phyloP scores from a whole-genome alignment of 2,329 filamentous ascomycete species.

The Fusarium zealandicum region DNA sequence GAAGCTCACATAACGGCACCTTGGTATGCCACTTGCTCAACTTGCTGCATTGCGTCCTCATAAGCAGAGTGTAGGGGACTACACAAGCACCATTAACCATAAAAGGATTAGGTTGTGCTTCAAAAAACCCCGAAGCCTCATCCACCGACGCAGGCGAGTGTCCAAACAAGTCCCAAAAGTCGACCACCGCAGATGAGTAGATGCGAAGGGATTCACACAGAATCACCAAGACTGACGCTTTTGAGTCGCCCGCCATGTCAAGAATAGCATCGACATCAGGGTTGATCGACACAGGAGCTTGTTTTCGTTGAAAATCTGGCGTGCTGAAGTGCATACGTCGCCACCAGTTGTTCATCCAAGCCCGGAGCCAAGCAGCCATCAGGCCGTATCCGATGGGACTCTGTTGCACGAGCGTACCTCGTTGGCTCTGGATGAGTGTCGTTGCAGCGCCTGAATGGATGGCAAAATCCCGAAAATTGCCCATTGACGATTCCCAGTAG shows the following conservation, averaged over 20 bases:
- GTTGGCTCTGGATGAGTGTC: neutral
- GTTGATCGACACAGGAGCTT: neutral
- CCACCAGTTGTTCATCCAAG: conserved; percentile 38
- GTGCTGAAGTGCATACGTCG: conserved; percentile 35
- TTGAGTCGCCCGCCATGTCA: neutral
- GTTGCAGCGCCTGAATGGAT: conserved; percentile 20
- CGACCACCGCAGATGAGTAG: neutral
- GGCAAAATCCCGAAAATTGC: conserved; percentile 29
- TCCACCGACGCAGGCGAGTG: too few species aligned
- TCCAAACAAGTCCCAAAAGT: neutral
- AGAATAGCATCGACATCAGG: neutral
- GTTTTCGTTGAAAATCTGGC: conserved; percentile 11
- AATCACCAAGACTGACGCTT: conserved; percentile 4
- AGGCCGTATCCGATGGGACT: neutral
- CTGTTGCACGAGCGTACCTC: neutral
- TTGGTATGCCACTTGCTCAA: conserved; percentile 11
- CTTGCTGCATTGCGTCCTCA: neutral
- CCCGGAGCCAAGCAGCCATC: conserved; percentile 25
- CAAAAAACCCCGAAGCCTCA: neutral
- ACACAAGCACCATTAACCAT: neutral
- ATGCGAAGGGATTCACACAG: conserved; percentile 17
- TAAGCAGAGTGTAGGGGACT: neutral
- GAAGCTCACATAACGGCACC: neutral
- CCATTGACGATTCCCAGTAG: conserved; percentile 36
- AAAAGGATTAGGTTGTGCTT: too few species aligned